phyloP scores from a whole-genome alignment of 1,284 basidiomycete genomes.

The Tetrapyrgos nigripes region DNA sequence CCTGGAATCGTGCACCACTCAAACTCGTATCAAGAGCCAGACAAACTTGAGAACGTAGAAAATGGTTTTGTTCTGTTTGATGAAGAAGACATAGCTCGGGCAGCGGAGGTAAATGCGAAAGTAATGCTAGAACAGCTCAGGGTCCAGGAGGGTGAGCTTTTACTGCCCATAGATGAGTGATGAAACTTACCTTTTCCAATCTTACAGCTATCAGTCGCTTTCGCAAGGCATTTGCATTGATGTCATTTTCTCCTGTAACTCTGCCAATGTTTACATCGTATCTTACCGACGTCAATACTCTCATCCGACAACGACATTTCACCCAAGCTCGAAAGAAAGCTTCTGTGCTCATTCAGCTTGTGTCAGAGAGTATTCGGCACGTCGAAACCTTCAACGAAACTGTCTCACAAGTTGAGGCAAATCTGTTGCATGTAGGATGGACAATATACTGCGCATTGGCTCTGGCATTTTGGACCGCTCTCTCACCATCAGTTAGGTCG shows the following conservation, averaged over 20 bases:
- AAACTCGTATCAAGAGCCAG: too few relatives aligned
- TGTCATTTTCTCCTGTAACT: too few relatives aligned
- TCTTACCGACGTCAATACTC: slow-evolving; percentile 49
- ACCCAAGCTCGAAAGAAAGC: slow-evolving; percentile 57
- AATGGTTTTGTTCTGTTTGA: slow-evolving; percentile 56
- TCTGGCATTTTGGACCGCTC: slow-evolving; percentile 48
- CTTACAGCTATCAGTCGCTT: too few relatives aligned
- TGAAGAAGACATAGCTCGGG: slow-evolving; percentile 54
- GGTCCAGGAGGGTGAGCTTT: too few relatives aligned
- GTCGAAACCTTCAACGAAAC: slow-evolving; percentile 88
- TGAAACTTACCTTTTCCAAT: too few relatives aligned
- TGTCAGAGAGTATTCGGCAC: slow-evolving; percentile 77
- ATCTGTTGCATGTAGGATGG: slow-evolving; percentile 81
- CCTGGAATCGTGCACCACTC: too few relatives aligned
- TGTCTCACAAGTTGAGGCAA: slow-evolving; percentile 75
- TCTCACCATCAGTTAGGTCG: not conserved
- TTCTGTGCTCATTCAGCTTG: slow-evolving; percentile 58
- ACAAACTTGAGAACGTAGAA: too few relatives aligned
- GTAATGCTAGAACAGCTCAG: too few relatives aligned
- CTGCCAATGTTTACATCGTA: too few relatives aligned
- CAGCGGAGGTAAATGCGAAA: slow-evolving; percentile 76
- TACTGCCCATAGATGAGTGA: too few relatives aligned
- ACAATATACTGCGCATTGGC: slow-evolving; percentile 67
- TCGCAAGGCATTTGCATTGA: too few relatives aligned
- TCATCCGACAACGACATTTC: slow-evolving; percentile 54